phyloP scores from a whole-genome alignment of 495 filamentous ascomycete genomes.

The Penicillium bialowiezense region DNA sequence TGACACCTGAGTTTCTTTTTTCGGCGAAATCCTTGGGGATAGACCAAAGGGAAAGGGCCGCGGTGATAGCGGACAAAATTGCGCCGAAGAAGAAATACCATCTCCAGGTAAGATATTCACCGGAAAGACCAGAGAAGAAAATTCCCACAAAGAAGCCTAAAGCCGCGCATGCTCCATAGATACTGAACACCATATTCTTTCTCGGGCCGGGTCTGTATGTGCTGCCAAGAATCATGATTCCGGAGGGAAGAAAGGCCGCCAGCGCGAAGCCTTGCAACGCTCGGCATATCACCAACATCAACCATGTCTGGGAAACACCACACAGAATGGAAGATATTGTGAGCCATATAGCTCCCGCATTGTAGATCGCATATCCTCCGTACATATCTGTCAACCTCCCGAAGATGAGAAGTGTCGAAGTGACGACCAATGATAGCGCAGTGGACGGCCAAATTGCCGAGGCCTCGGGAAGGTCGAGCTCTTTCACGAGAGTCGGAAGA shows the following conservation, averaged over 20 bases:
- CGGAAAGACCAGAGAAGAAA: slow-evolving; percentile 71
- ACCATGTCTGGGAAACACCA: slow-evolving; percentile 66
- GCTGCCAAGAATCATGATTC: slow-evolving; percentile 76
- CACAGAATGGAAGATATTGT: slow-evolving; percentile 67
- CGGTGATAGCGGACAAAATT: slow-evolving; percentile 48
- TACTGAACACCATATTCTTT: slow-evolving; percentile 80
- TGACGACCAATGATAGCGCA: slow-evolving; percentile 71
- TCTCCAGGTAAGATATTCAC: slow-evolving; percentile 62
- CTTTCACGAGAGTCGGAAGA: slow-evolving; percentile 61
- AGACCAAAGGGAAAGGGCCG: slow-evolving; percentile 54
- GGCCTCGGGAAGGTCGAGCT: slow-evolving; percentile 61
- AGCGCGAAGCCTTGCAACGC: slow-evolving; percentile 78
- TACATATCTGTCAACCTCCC: slow-evolving; percentile 75
- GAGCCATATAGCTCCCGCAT: slow-evolving; percentile 68
- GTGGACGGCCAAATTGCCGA: slow-evolving; percentile 77
- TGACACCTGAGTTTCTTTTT: slow-evolving; percentile 39
- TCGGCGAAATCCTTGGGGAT: slow-evolving; percentile 64
- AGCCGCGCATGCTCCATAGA: slow-evolving; percentile 76
- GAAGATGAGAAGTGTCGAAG: slow-evolving; percentile 72
- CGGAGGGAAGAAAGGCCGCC: slow-evolving; percentile 72
- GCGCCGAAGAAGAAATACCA: slow-evolving; percentile 83
- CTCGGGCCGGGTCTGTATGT: slow-evolving; percentile 79
- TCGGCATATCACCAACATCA: slow-evolving; percentile 73
- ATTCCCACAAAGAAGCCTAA: slow-evolving; percentile 82
- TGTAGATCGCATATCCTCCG: slow-evolving; percentile 72